Evolutionary conservation across 2,329 filamentous ascomycete genomes (phyloP).

Genomic region (Penicillium nordicum): DNA sequence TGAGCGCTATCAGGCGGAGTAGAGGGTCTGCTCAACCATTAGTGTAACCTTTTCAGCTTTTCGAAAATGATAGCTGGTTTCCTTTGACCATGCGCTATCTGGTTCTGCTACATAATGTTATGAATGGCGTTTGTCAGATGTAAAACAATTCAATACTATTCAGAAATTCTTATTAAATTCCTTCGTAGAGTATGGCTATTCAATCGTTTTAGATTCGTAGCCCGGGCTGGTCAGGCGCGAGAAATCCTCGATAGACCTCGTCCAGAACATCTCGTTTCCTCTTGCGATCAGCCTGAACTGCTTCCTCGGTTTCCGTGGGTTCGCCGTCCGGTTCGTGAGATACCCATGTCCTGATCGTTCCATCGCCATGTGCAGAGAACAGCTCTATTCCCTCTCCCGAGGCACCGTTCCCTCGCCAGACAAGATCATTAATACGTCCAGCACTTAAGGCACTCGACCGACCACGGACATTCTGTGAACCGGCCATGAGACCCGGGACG

Average conservation of each 20-base stretch:
- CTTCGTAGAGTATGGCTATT: background rate
- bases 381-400: slow-evolving; percentile 61
- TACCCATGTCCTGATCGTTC: slow-evolving; percentile 76
- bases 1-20: slow-evolving; percentile 30
- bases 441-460: slow-evolving; percentile 48
- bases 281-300: slow-evolving; percentile 53
- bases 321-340: slow-evolving; percentile 55
- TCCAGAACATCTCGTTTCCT: slow-evolving; percentile 76
- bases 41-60: background rate
- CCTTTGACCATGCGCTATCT: background rate
- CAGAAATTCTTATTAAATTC: background rate
- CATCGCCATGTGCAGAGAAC: slow-evolving; percentile 80
- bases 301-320: slow-evolving; percentile 44
- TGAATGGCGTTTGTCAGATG: background rate
- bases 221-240: slow-evolving; percentile 39
- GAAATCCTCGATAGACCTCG: slow-evolving; percentile 74
- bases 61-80: background rate
- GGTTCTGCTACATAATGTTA: slow-evolving; percentile 2
- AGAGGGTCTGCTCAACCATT: background rate
- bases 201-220: background rate
- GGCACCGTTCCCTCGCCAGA: slow-evolving; percentile 66
- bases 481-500: slow-evolving; percentile 55
- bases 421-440: slow-evolving; percentile 69
- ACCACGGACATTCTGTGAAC: slow-evolving; percentile 35
- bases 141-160: background rate